These are phyloP conservation scores for Forsythia suspensa DNA, from an alignment of 257 asterid genomes.

Conservation along the genomic window DNA sequence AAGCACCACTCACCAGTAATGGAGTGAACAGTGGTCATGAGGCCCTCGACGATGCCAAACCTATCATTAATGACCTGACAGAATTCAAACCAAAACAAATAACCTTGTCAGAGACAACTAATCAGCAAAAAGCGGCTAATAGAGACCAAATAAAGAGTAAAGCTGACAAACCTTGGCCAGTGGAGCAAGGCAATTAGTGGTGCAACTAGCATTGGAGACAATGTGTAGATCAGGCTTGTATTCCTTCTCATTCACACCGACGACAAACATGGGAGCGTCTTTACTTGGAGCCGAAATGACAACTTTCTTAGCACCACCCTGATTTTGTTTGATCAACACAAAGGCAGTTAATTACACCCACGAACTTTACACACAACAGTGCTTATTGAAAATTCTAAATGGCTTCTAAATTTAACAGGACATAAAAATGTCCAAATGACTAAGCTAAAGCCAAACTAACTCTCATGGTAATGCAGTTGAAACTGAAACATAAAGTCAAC, in stretches of 20 bases:
- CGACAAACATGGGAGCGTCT: slow-evolving; percentile 86
- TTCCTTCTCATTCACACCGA: slow-evolving; percentile 78
- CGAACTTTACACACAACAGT: neutral
- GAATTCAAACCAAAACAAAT: neutral
- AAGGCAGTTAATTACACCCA: slow-evolving; percentile 6
- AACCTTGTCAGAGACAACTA: neutral
- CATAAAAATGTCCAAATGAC: neutral
- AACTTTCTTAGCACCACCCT: slow-evolving; percentile 94
- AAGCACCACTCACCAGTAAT: slow-evolving; percentile 49
- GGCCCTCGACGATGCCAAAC: slow-evolving; percentile 81
- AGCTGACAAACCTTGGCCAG: slow-evolving; percentile 55
- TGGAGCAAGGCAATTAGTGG: slow-evolving; percentile 81
- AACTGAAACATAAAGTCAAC: neutral
- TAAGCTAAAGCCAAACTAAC: neutral
- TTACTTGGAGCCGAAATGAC: slow-evolving; percentile 80
- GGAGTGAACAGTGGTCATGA: slow-evolving; percentile 79
- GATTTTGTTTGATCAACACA: slow-evolving; percentile 5
- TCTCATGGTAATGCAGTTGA: neutral
- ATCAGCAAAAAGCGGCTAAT: neutral
- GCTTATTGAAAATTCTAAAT: neutral
- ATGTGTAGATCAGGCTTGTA: slow-evolving; percentile 61
- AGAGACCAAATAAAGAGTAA: neutral
- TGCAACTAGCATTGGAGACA: slow-evolving; percentile 85
- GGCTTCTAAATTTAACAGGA: too few relatives aligned
- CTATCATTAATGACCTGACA: slow-evolving; percentile 63